Conservation (phyloP, 805 yeast species). For the Vanderwaltozyma polyspora region DNA sequence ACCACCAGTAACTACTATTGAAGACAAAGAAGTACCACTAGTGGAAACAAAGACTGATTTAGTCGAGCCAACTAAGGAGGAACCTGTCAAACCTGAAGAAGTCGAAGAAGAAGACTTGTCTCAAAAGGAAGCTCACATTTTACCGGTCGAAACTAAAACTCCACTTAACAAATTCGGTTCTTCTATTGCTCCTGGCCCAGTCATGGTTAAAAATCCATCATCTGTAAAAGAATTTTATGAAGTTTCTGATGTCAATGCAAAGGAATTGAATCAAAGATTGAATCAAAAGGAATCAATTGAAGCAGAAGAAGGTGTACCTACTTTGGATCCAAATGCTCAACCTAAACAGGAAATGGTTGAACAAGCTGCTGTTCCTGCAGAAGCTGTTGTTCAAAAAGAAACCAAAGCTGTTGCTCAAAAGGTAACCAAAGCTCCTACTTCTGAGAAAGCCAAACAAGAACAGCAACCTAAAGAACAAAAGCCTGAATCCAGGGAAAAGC, state of each 20-base stretch:
- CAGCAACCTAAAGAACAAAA: slow-evolving; percentile 5
- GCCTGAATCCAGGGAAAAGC: slow-evolving; percentile 2
- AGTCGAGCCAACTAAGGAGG: too few species aligned
- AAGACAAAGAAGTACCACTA: background rate
- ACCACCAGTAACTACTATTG: background rate
- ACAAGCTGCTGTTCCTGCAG: slow-evolving; percentile 3
- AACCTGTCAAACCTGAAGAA: too few species aligned
- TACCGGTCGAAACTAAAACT: background rate
- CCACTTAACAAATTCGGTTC: background rate
- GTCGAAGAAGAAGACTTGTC: background rate
- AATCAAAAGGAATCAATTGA: slow-evolving; percentile 13
- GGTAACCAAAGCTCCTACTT: too few species aligned
- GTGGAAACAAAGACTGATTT: too few species aligned
- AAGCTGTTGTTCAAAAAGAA: slow-evolving; percentile 1
- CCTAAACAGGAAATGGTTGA: too few species aligned
- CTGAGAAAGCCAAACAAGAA: slow-evolving; percentile 3
- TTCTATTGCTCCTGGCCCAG: slow-evolving; percentile 35
- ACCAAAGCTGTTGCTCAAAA: slow-evolving; percentile 2
- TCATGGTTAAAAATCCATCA: slow-evolving; percentile 40
- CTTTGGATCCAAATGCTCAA: slow-evolving; percentile 1
- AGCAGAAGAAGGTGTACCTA: background rate
- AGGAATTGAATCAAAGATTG: slow-evolving; percentile 39
- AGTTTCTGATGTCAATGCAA: slow-evolving; percentile 44
- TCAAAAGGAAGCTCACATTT: background rate
- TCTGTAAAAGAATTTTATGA: slow-evolving; percentile 57